These are phyloP conservation scores for Laguncularia racemosa DNA, from an alignment of 345 rosid species.

Conservation along the genomic window DNA sequence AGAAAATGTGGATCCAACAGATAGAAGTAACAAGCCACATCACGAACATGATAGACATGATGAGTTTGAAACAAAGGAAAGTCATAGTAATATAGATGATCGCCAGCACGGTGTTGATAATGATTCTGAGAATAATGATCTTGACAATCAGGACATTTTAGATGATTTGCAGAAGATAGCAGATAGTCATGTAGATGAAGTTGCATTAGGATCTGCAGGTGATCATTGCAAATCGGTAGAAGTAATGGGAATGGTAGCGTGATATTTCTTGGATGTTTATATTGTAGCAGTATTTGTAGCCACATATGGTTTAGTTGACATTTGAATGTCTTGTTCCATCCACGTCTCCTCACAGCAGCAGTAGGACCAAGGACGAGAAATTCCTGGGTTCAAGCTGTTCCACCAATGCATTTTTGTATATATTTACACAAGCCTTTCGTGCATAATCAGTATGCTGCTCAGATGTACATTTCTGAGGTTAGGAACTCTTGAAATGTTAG, in stretches of 20 bases:
- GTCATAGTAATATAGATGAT: conserved; percentile 20
- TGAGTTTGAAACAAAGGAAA: conserved; percentile 19
- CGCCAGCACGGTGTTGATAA: conserved; percentile 18
- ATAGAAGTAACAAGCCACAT: conserved; percentile 17
- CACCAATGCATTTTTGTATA: no score
- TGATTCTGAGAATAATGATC: conserved; percentile 13
- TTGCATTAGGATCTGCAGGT: conserved; percentile 24
- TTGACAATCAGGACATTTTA: conserved; percentile 8
- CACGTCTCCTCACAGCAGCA: no score
- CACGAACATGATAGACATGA: conserved; percentile 26
- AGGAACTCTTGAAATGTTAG: no score
- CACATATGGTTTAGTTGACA: no score
- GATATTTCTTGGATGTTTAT: no score
- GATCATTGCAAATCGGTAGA: conserved; percentile 25
- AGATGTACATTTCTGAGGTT: no score
- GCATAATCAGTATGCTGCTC: no score
- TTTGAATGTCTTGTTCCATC: no score
- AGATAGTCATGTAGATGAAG: conserved; percentile 29
- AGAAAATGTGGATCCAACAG: conserved; percentile 26
- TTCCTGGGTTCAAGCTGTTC: no score
- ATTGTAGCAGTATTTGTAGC: no score
- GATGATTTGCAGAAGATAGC: conserved; percentile 20
- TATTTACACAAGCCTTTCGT: no score
- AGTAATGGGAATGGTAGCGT: background rate
- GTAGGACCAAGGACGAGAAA: no score